phyloP scores from a whole-genome alignment of 768 basidiomycete genomes.

The Tylopilus balloui region DNA sequence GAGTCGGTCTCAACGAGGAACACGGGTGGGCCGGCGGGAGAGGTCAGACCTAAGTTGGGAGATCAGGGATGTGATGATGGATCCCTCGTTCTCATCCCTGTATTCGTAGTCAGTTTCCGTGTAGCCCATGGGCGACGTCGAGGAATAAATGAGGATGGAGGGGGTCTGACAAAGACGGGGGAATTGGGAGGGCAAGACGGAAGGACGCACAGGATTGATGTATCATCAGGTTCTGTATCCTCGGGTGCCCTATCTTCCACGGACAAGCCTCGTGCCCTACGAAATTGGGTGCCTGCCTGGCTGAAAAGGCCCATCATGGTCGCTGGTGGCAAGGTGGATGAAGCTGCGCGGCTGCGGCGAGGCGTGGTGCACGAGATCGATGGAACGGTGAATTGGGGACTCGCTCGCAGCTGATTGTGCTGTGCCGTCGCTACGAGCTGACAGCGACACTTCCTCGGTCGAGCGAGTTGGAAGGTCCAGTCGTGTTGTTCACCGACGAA shows the following conservation, averaged over 20 bases:
- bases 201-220: conserved; percentile 74
- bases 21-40: neutral
- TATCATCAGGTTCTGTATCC: conserved; percentile 85
- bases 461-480: too few species aligned
- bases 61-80: conserved; percentile 81
- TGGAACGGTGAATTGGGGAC: neutral
- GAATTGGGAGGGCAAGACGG: conserved; percentile 20
- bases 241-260: conserved; percentile 70
- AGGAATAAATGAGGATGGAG: conserved; percentile 1
- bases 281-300: conserved; percentile 60
- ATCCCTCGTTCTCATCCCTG: conserved; percentile 93
- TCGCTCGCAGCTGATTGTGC: conserved; percentile 1
- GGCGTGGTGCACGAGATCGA: conserved; percentile 10
- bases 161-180: conserved; percentile 26
- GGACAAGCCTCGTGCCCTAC: conserved; percentile 62
- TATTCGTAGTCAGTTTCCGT: conserved; percentile 33
- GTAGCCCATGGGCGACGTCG: conserved; percentile 26
- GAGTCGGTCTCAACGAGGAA: conserved; percentile 3
- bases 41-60: conserved; percentile 73
- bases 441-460: too few species aligned
- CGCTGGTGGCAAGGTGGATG: conserved; percentile 9
- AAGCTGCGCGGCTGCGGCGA: conserved; percentile 24
- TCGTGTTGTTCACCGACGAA: neutral
- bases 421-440: conserved; percentile 8
- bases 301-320: conserved; percentile 79